These are phyloP conservation scores for Apium graveolens DNA, from an alignment of 129 eudicot genomes.

Conservation along the genomic window DNA sequence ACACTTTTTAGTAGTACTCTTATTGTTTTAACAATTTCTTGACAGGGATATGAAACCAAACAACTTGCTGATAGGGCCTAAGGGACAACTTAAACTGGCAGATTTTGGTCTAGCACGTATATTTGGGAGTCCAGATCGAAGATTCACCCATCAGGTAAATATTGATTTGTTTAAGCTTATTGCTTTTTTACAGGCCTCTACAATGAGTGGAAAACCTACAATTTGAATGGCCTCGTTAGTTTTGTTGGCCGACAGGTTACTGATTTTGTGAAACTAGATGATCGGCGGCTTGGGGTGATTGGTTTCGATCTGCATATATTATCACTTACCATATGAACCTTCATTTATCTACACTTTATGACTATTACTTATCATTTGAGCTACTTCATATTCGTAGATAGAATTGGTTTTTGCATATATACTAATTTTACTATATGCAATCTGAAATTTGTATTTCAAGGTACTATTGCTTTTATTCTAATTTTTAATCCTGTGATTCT, in stretches of 20 bases:
- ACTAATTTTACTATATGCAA: not conserved
- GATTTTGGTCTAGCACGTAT: constrained; percentile 95
- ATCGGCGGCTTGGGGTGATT: not conserved
- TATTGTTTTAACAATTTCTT: constrained; percentile 7
- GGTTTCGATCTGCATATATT: not conserved
- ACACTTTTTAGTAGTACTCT: constrained; percentile 5
- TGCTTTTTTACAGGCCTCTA: not conserved
- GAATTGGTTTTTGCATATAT: not conserved
- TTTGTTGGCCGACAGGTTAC: not conserved
- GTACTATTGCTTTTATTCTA: too few species aligned
- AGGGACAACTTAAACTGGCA: constrained; percentile 90
- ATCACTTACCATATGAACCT: not conserved
- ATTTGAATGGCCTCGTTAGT: not conserved
- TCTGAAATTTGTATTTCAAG: not conserved
- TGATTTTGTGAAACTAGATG: not conserved
- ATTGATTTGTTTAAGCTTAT: not conserved
- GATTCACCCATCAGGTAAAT: constrained; percentile 95
- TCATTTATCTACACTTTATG: not conserved
- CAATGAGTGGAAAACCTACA: not conserved
- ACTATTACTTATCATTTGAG: not conserved
- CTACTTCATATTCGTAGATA: not conserved
- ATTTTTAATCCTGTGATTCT: not conserved
- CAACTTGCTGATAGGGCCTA: constrained; percentile 81
- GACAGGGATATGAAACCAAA: constrained; percentile 98
- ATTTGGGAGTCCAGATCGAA: constrained; percentile 95